Base-by-base conservation (phyloP, 768 basidiomycete species). In the Amanita subjunquillea region DNA sequence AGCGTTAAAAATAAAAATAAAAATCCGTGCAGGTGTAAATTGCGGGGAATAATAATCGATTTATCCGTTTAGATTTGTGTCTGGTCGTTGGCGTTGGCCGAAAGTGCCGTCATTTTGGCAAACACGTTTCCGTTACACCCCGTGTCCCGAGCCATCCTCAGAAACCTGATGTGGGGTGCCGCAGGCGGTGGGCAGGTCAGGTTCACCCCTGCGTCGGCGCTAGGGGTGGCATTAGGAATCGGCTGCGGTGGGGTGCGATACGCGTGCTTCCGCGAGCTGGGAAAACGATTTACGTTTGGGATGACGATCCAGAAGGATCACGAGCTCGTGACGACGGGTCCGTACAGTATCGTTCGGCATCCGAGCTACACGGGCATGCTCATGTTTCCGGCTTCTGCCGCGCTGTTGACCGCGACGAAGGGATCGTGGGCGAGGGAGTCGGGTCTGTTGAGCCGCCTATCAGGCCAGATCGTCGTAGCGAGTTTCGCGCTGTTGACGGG, bases 321-420 rank as follows among this genome's bases (percentile, higher is more conserved):
- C 6, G n/a, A 7, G 25, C 42, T 22, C 6, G 42, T 54, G 62
- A 54, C 38, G 38, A 39, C 38, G 6, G 17, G 38, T 17, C 38
- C 38, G 15, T 39, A 39, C 38, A n/a, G 38, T 9, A 17, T 39
- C 15, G 23, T 23, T 23, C 34, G 34, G 13, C 22, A 37, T n/a
- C 36, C 23, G 10, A 36, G 17, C 30, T 22, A 48, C 13, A 17
- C 13, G n/a, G 38, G 38, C 38, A 6, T 20, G 38, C 4, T 39
- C 38, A 39, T 39, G 38, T n/a, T 20, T 39, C 0, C 38, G 6
- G 15, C 38, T 2, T 39, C 38, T n/a, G 17, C 12, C 2, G 5
- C 4, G 15, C 38, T 39, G 38, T 20, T 39, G 17, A 15, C 15
- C 12, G 38, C 38, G 1, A 39, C 38, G 38, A 39, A 20, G 38